These are phyloP conservation scores for Vitis cinerea DNA, from an alignment of 164 flowering plant genomes.

Conservation along the genomic window DNA sequence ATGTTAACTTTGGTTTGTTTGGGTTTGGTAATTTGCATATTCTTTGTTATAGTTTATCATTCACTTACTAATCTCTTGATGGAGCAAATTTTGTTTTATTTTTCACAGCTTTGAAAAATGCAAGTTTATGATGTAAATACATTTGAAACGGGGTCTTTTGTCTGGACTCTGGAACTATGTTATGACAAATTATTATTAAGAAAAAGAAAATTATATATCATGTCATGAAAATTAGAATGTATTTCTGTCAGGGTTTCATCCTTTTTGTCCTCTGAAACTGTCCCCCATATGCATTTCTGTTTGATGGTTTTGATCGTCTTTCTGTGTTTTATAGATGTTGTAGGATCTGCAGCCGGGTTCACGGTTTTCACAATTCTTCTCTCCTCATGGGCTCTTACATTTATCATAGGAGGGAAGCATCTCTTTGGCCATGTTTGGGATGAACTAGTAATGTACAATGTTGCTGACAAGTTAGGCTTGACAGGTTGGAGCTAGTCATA, in stretches of 20 bases:
- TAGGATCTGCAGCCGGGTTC: conserved; percentile 81
- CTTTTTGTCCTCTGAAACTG: neutral
- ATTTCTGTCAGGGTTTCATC: neutral
- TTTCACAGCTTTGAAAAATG: no score
- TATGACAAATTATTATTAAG: no score
- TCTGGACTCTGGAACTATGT: no score
- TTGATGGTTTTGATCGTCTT: neutral
- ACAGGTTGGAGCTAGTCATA: conserved; percentile 53
- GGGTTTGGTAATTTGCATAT: no score
- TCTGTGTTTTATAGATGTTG: conserved; percentile 56
- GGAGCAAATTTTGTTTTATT: no score
- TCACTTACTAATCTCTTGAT: no score
- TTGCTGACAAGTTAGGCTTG: conserved; percentile 68
- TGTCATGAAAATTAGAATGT: neutral
- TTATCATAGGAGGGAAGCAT: conserved; percentile 76
- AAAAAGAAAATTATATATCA: no score
- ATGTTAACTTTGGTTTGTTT: no score
- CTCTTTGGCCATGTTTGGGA: conserved; percentile 80
- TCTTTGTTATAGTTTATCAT: no score
- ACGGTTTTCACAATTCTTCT: conserved; percentile 45
- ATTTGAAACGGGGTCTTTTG: no score
- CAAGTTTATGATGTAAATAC: no score
- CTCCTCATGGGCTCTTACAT: conserved; percentile 80
- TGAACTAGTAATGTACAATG: conserved; percentile 76
- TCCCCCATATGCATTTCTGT: neutral